phyloP scores from a whole-genome alignment of 441 rosid species.

The Eruca vesicaria region DNA sequence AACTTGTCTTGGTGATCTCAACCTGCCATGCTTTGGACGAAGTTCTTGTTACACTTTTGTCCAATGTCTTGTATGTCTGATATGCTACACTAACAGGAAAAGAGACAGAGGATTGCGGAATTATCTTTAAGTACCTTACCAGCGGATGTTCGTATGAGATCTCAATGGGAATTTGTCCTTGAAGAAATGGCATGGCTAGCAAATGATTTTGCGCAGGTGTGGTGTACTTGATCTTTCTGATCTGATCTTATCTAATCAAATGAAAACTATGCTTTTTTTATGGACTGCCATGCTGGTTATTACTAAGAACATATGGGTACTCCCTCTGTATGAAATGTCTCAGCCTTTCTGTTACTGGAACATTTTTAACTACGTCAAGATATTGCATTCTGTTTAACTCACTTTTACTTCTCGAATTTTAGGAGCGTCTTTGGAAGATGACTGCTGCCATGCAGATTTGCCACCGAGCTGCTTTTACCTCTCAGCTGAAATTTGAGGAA shows the following conservation, averaged over 20 bases:
- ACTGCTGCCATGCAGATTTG: slow-evolving; percentile 90
- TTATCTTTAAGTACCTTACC: slow-evolving; percentile 54
- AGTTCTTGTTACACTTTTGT: slow-evolving; percentile 14
- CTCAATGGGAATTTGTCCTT: slow-evolving; percentile 94
- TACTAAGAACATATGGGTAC: not conserved
- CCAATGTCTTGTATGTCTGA: slow-evolving; percentile 26
- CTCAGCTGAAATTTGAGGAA: slow-evolving; percentile 53
- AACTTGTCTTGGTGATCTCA: slow-evolving; percentile 20
- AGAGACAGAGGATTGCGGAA: slow-evolving; percentile 75
- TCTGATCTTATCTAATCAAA: not conserved
- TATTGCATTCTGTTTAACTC: slow-evolving; percentile 21
- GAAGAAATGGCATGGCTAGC: slow-evolving; percentile 92
- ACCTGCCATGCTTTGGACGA: slow-evolving; percentile 13
- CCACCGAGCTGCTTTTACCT: slow-evolving; percentile 58
- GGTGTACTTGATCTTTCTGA: not conserved
- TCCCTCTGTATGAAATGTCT: not conserved
- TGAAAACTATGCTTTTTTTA: not conserved
- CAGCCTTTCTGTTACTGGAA: slow-evolving; percentile 2
- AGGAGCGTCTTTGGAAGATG: slow-evolving; percentile 99
- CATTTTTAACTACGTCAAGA: not conserved
- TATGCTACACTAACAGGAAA: slow-evolving; percentile 57
- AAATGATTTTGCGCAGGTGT: not conserved
- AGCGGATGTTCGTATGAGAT: slow-evolving; percentile 45
- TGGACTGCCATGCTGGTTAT: not conserved
- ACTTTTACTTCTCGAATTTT: slow-evolving; percentile 8